A percentile compares a stretch with the other conserved stretches of the same genome.
Conservation (phyloP, 2,329 filamentous ascomycete genomes). For the Penicillium fuscoglaucum region DNA sequence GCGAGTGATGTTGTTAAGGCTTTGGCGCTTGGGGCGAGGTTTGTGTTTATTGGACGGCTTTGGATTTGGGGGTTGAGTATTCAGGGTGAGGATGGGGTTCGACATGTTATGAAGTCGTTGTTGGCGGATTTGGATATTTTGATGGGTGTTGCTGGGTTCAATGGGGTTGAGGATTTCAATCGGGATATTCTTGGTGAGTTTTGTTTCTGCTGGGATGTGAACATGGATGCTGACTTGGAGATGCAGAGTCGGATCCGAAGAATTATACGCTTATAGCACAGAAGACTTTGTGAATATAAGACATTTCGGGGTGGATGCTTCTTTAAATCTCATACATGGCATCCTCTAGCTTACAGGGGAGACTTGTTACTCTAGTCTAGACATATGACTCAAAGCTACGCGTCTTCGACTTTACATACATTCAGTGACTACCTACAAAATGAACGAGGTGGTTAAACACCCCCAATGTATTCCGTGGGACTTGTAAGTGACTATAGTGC, state of each 20-base stretch:
- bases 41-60: slow-evolving; percentile 62
- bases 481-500: background rate
- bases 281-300: slow-evolving; percentile 24
- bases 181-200: slow-evolving; percentile 37
- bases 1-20: slow-evolving; percentile 62
- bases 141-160: slow-evolving; percentile 60
- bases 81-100: slow-evolving; percentile 60
- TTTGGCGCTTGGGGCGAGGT: slow-evolving; percentile 61
- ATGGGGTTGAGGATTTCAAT: slow-evolving; percentile 55
- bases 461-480: background rate
- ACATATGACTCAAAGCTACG: background rate
- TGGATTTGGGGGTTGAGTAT: slow-evolving; percentile 63
- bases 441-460: background rate
- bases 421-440: background rate
- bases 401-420: too few relatives aligned
- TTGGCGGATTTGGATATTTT: slow-evolving; percentile 64
- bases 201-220: background rate
- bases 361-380: background rate
- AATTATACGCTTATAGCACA: slow-evolving; percentile 42
- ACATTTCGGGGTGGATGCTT: background rate
- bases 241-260: slow-evolving; percentile 46
- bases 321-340: background rate
- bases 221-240: slow-evolving; percentile 9
- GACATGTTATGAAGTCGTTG: slow-evolving; percentile 62
- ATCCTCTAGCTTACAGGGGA: background rate